Base-by-base conservation (phyloP, 768 basidiomycete genomes). In the Lactarius pseudohatsudake region DNA sequence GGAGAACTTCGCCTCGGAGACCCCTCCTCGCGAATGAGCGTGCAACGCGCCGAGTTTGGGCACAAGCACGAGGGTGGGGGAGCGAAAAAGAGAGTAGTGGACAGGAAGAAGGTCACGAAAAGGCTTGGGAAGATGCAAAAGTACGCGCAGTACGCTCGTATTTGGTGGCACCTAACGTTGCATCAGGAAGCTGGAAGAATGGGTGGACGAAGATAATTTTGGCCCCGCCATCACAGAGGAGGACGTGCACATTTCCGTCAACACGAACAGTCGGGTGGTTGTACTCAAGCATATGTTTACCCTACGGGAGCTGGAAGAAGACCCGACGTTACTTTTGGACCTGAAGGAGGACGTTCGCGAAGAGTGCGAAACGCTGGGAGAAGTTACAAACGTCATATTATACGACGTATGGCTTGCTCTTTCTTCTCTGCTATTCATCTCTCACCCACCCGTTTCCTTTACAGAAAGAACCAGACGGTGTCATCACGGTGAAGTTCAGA, bases 261-360 rank as follows among this genome's bases (percentile, higher is more conserved):
- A 84, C 75, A 82, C 85, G 74, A 84, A 83, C 72, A 82, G 81
- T 75, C 85, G 94, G 38, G 90, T 98, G 4, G 96, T 97, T 10
- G 94, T 99, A 0, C 79, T 99, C 69, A 96, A 93, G 75, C 88
- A 94, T 72, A 98, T 98, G 95, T 99, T 99, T 74, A 89, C 90
- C 5, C 80, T 93, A 22, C 76, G 89, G 71, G 92, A 95, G 70
- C 83, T 98, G 0, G 89, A 92, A 38, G 86, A 94, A 71, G 95
- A 98, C 72, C 80, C 92, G 0, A 82, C 92, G 8, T 78, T 98
- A 30, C 78, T 98, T 22, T 84, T 98, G 16, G 96, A 98, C 71
- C 82, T 98, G 60, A 98, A 98, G 74, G 94, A 97, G 73, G 96
- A 98, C 71, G 95, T 98, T 20, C 85, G 96, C 62, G 95, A 96